phyloP scores from a whole-genome alignment of 2,329 filamentous ascomycete genomes.

The Sclerotinia glacialis region DNA sequence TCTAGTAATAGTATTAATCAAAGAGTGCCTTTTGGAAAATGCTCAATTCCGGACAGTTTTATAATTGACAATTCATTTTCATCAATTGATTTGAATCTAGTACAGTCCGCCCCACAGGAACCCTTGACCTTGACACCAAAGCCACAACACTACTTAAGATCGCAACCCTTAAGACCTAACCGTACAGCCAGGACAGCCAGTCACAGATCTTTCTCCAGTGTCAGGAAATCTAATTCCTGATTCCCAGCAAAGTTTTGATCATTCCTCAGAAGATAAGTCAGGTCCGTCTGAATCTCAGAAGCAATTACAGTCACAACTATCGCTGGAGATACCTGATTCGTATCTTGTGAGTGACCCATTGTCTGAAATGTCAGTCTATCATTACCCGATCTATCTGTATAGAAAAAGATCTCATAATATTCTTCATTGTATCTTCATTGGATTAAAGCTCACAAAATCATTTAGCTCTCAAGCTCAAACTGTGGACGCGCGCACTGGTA shows the following conservation, averaged over 20 bases:
- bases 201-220: neutral
- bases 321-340: conserved; percentile 16
- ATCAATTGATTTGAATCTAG: neutral
- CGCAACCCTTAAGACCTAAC: conserved; percentile 1
- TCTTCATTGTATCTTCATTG: neutral
- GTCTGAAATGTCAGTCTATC: conserved; percentile 11
- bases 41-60: conserved; percentile 11
- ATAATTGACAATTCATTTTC: neutral
- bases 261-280: neutral
- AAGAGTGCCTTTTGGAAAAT: neutral
- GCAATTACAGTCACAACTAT: neutral
- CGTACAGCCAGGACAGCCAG: neutral
- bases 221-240: neutral
- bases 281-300: neutral
- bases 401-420: neutral
- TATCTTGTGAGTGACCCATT: conserved; percentile 11
- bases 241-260: neutral
- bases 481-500: neutral
- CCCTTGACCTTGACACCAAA: conserved; percentile 19
- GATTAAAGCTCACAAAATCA: conserved; percentile 10
- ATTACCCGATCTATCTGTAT: neutral
- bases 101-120: conserved; percentile 12
- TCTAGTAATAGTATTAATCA: neutral
- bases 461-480: conserved; percentile 4
- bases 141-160: neutral